phyloP scores from a whole-genome alignment of 768 basidiomycete genomes.

The Macrocybe gigantea region DNA sequence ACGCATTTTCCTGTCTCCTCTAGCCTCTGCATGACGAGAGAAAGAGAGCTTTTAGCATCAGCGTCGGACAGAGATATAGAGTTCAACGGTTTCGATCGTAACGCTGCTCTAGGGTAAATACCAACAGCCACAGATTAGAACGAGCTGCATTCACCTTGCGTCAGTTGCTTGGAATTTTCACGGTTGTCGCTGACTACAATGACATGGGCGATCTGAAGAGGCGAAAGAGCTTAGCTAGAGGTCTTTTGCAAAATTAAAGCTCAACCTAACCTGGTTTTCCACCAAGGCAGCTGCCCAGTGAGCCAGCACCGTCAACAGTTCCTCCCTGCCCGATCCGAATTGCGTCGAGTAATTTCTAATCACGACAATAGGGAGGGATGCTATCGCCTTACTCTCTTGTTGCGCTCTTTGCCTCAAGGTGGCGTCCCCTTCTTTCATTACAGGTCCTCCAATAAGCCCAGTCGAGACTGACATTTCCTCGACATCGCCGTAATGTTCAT shows the following conservation, averaged over 20 bases:
- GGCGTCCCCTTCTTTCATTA: slow-evolving; percentile 10
- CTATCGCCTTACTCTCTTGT: slow-evolving; percentile 46
- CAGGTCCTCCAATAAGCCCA: slow-evolving; percentile 7
- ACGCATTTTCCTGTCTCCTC: slow-evolving; percentile 46
- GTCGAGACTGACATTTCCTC: slow-evolving; percentile 9
- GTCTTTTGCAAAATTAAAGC: not conserved
- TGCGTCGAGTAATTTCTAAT: slow-evolving; percentile 73
- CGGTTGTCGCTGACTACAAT: slow-evolving; percentile 87
- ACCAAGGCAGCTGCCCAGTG: slow-evolving; percentile 82
- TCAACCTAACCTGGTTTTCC: slow-evolving; percentile 60
- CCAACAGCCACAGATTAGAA: not conserved
- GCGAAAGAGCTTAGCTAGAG: not conserved
- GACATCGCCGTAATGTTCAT: slow-evolving; percentile 46
- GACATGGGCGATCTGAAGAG: slow-evolving; percentile 77
- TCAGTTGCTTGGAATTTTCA: slow-evolving; percentile 79
- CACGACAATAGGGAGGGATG: slow-evolving; percentile 78
- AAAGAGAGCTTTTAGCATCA: slow-evolving; percentile 69
- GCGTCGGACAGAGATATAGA: slow-evolving; percentile 82
- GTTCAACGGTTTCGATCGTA: slow-evolving; percentile 80
- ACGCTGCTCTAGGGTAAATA: slow-evolving; percentile 36
- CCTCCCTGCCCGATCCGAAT: slow-evolving; percentile 53
- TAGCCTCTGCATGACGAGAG: slow-evolving; percentile 78
- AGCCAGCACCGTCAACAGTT: slow-evolving; percentile 67
- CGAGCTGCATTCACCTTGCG: slow-evolving; percentile 49
- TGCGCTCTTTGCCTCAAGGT: slow-evolving; percentile 24